Conservation (phyloP, 192 early-diverging fungal genomes). For the Coemansia sp. region DNA sequence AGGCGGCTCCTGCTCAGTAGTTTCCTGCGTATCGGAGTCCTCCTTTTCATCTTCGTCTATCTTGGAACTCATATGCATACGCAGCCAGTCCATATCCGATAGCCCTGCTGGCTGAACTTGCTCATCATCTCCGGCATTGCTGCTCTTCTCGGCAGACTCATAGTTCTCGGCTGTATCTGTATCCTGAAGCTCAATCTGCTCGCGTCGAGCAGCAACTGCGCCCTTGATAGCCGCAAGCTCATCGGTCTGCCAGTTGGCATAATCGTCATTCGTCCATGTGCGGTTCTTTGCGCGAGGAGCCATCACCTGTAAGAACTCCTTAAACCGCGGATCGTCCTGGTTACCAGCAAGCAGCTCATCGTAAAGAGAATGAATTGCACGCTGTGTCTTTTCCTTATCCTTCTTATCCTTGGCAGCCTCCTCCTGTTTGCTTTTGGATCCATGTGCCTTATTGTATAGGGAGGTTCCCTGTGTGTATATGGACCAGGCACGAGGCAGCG, state of each 20-base stretch:
- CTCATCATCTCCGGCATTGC: slow-evolving; percentile 2
- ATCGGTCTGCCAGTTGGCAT: slow-evolving; percentile 34
- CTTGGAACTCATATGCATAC: slow-evolving; percentile 61
- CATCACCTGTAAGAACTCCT: slow-evolving; percentile 91
- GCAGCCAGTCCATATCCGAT: slow-evolving; percentile 69
- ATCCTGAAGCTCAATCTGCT: slow-evolving; percentile 38
- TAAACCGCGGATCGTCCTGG: slow-evolving; percentile 76
- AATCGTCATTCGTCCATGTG: slow-evolving; percentile 94
- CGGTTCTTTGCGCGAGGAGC: slow-evolving; percentile 68
- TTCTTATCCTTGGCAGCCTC: slow-evolving; percentile 29
- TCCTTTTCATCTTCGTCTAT: slow-evolving; percentile 15
- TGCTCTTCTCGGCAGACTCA: neutral
- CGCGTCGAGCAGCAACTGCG: slow-evolving; percentile 39
- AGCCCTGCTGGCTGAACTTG: slow-evolving; percentile 20
- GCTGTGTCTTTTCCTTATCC: slow-evolving; percentile 43
- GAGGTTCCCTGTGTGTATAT: slow-evolving; percentile 82
- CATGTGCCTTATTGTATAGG: slow-evolving; percentile 57
- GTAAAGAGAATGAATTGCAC: slow-evolving; percentile 34
- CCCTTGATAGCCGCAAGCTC: slow-evolving; percentile 37
- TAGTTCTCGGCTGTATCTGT: slow-evolving; percentile 46
- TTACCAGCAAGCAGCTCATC: slow-evolving; percentile 53
- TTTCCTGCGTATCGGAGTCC: neutral
- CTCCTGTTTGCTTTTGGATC: slow-evolving; percentile 13
- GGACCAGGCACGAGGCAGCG: slow-evolving; percentile 88
- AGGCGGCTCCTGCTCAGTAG: neutral